Evolutionary conservation across 2,329 filamentous ascomycete species (phyloP).

Genomic region (Diaporthe sp.): DNA sequence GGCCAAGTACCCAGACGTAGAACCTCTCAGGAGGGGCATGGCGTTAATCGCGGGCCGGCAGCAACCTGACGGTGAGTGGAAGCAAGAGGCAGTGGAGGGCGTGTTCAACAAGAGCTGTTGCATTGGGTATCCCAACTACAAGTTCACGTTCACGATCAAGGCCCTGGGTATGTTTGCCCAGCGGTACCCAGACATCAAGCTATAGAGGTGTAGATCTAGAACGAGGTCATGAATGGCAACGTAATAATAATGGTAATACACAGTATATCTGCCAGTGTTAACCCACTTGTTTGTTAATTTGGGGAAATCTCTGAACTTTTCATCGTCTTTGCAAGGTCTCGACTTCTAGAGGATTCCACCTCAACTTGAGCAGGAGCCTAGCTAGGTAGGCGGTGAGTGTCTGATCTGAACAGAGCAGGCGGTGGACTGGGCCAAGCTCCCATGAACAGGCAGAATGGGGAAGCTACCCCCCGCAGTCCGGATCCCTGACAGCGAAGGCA

Average conservation of each 20-base stretch:
- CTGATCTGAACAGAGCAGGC: not conserved
- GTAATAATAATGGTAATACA: constrained; percentile 8
- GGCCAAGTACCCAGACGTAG: constrained; percentile 82
- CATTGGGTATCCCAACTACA: constrained; percentile 99
- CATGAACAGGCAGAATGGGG: not conserved
- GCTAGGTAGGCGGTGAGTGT: not conserved
- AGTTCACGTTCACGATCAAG: constrained; percentile 95
- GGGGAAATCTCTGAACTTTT: not conserved
- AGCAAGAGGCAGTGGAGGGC: constrained; percentile 95
- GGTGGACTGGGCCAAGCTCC: not conserved
- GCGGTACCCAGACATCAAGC: constrained; percentile 75
- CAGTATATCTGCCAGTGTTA: not conserved
- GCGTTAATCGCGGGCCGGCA: constrained; percentile 88
- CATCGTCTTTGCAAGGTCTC: not conserved
- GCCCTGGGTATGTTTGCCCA: constrained; percentile 90
- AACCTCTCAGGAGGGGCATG: constrained; percentile 80
- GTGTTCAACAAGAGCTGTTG: constrained; percentile 99
- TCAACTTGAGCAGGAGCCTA: not conserved
- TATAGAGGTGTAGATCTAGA: constrained; percentile 48
- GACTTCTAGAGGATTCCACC: constrained; percentile 20
- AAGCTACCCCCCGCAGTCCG: constrained; percentile 6
- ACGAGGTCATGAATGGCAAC: not conserved
- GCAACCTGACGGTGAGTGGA: constrained; percentile 91
- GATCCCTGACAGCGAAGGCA: not conserved
- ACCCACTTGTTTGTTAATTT: not conserved